Conservation (phyloP, 495 filamentous ascomycete genomes). For the Hypoxylon lenormandii region DNA sequence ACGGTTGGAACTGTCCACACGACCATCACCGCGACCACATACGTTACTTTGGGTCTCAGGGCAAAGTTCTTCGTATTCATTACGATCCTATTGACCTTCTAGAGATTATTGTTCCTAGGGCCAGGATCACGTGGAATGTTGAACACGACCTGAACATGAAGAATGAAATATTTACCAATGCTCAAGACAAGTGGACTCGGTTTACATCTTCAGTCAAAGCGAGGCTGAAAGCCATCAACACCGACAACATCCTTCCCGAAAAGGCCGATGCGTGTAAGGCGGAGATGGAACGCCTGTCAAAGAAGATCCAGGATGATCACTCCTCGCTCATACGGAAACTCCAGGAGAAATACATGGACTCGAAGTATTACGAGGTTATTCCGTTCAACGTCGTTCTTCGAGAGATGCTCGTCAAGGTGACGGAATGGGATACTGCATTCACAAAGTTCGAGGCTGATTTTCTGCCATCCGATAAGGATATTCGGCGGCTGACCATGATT, state of each 20-base stretch:
- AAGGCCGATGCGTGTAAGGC: conserved; percentile 81
- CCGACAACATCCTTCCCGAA: conserved; percentile 88
- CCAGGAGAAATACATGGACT: conserved; percentile 89
- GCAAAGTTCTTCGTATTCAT: conserved; percentile 86
- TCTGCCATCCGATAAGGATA: conserved; percentile 97
- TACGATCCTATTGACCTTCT: conserved; percentile 91
- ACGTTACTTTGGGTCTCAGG: conserved; percentile 88
- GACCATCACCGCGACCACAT: conserved; percentile 92
- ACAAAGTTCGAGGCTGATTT: conserved; percentile 91
- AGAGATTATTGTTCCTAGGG: conserved; percentile 93
- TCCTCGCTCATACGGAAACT: conserved; percentile 75
- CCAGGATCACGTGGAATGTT: conserved; percentile 94
- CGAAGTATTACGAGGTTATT: conserved; percentile 95
- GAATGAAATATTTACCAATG: conserved; percentile 86
- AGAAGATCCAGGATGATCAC: conserved; percentile 84
- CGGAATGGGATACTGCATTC: conserved; percentile 92
- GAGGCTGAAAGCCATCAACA: conserved; percentile 85
- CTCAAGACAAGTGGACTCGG: conserved; percentile 80
- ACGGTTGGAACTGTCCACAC: conserved; percentile 74
- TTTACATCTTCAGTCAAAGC: conserved; percentile 88
- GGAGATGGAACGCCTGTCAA: conserved; percentile 79
- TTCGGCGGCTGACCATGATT: conserved; percentile 86
- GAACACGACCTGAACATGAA: conserved; percentile 90
- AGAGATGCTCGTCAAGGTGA: conserved; percentile 89
- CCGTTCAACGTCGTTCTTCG: conserved; percentile 88